Conservation (phyloP, 2,329 filamentous ascomycete species). For the Harringtonia aguacate region DNA sequence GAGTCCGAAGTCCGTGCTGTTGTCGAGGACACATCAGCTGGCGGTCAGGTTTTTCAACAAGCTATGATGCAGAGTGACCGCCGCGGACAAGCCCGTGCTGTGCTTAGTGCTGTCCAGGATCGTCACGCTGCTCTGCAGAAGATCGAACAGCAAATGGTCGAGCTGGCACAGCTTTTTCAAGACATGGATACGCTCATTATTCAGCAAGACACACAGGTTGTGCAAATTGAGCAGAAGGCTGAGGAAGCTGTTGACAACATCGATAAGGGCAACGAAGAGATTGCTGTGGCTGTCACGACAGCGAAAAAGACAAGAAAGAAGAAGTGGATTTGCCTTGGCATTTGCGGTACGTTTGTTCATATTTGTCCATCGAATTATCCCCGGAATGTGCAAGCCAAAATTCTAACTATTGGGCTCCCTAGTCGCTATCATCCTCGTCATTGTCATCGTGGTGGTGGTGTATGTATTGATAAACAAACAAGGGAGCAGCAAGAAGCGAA, state of each 20-base stretch:
- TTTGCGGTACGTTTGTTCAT: slow-evolving; percentile 41
- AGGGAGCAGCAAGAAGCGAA: slow-evolving; percentile 19
- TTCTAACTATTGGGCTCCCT: background rate
- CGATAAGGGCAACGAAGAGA: slow-evolving; percentile 73
- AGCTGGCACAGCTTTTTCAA: slow-evolving; percentile 79
- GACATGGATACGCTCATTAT: slow-evolving; percentile 79
- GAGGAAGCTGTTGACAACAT: slow-evolving; percentile 80
- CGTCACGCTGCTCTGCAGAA: slow-evolving; percentile 82
- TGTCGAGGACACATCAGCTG: slow-evolving; percentile 58
- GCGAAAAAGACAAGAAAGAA: slow-evolving; percentile 73
- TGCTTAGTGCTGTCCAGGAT: slow-evolving; percentile 68
- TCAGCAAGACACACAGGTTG: slow-evolving; percentile 73
- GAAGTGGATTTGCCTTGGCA: slow-evolving; percentile 93
- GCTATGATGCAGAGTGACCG: slow-evolving; percentile 74
- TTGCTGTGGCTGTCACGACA: slow-evolving; percentile 70
- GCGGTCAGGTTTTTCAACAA: slow-evolving; percentile 78
- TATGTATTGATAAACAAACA: slow-evolving; percentile 33
- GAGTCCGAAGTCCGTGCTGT: slow-evolving; percentile 70
- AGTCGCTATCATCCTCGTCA: slow-evolving; percentile 42
- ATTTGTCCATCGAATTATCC: background rate
- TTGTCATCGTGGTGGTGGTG: slow-evolving; percentile 39
- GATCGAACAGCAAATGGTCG: slow-evolving; percentile 83
- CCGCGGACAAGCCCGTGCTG: slow-evolving; percentile 68
- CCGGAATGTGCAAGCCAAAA: background rate
- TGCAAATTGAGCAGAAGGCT: slow-evolving; percentile 75